A percentile compares a stretch with the other conserved stretches of the same genome.
phyloP scores from a whole-genome alignment of 352 stramenopile species.

The Globisporangium apiculatum region DNA sequence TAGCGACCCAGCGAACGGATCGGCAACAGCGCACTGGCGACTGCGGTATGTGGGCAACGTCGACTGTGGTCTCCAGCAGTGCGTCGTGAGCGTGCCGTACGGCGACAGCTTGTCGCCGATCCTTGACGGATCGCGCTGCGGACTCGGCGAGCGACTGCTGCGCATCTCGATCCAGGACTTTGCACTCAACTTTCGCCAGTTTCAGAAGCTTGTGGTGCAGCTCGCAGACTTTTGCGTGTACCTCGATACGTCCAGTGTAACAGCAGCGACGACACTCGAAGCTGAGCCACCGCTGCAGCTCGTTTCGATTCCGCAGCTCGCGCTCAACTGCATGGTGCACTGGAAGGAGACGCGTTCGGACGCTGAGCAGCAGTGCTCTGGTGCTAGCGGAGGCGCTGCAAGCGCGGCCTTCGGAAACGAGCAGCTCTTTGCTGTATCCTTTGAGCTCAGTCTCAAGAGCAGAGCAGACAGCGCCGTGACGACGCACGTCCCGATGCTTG shows the following conservation, averaged over 20 bases:
- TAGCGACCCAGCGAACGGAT: background rate
- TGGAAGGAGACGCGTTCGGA: conserved; percentile 10
- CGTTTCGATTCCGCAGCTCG: conserved; percentile 17
- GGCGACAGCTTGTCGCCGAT: conserved; percentile 11
- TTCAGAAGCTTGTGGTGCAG: conserved; percentile 42
- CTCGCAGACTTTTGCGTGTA: conserved; percentile 17
- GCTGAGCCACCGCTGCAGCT: conserved; percentile 12
- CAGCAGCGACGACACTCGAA: background rate
- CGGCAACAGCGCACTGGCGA: conserved; percentile 19
- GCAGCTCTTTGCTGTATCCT: conserved; percentile 36
- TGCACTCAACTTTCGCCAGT: conserved; percentile 39
- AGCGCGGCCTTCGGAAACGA: background rate
- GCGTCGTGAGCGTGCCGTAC: conserved; percentile 27
- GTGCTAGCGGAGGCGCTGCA: background rate
- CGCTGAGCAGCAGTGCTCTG: background rate
- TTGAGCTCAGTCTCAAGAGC: conserved; percentile 39
- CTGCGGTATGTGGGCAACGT: conserved; percentile 42
- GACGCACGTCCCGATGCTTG: conserved; percentile 28
- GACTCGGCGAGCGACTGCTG: conserved; percentile 21
- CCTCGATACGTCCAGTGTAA: conserved; percentile 5
- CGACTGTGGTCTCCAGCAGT: conserved; percentile 36
- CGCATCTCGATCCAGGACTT: conserved; percentile 28
- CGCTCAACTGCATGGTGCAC: conserved; percentile 22
- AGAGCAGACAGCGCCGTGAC: conserved; percentile 9
- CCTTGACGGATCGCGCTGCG: conserved; percentile 6